Percentiles rank a stretch among this genome's conserved stretches.
These are phyloP conservation scores for Geum urbanum DNA, from an alignment of 306 rosid species.

Conservation along the genomic window DNA sequence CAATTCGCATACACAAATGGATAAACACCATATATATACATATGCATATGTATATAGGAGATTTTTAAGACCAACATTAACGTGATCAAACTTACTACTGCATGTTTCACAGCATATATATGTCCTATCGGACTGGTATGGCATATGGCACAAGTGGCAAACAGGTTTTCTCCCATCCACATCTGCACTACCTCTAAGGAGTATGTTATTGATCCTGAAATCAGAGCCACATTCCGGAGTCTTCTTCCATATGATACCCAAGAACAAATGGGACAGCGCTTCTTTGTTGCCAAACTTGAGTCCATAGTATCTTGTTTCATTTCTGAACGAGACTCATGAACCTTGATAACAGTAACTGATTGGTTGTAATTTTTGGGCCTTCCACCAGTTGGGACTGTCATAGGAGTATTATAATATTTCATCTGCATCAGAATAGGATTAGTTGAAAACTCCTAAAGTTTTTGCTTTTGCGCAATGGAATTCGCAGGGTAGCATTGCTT, in stretches of 20 bases:
- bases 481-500: constrained; percentile 59
- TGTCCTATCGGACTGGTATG: constrained; percentile 70
- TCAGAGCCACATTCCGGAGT: constrained; percentile 42
- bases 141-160: constrained; percentile 69
- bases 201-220: constrained; percentile 66
- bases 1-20: not conserved
- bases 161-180: constrained; percentile 39
- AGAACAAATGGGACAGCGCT: constrained; percentile 42
- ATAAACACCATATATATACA: not conserved
- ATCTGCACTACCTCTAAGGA: constrained; percentile 53
- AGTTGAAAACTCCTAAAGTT: constrained; percentile 66
- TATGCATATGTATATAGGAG: not conserved
- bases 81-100: constrained; percentile 52
- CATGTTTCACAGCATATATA: constrained; percentile 80
- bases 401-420: constrained; percentile 39
- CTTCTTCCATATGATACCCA: constrained; percentile 91
- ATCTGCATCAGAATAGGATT: constrained; percentile 66
- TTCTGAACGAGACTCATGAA: constrained; percentile 34
- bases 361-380: constrained; percentile 37
- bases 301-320: constrained; percentile 42
- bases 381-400: constrained; percentile 39
- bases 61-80: not conserved
- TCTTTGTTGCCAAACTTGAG: constrained; percentile 38
- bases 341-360: constrained; percentile 30
- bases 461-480: constrained; percentile 43